Base-by-base conservation (phyloP, 1,139 yeast genomes). In the Insectozyma bohioensis region DNA sequence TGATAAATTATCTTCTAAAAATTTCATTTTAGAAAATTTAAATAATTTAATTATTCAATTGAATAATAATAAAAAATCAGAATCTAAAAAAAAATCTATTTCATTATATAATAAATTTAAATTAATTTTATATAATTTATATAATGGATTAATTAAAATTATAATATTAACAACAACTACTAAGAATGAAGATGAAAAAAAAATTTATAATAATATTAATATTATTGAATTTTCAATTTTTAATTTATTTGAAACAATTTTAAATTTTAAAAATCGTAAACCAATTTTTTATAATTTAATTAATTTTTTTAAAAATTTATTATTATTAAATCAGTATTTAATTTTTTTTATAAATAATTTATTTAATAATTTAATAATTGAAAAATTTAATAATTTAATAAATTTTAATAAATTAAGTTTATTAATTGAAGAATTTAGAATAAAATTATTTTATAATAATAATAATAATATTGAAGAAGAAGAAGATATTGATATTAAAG, bases 1-100 rank as follows among this genome's bases (percentile, higher is more conserved):
- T 4, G 49, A 43, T 2, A 59, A 56, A 40, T 39, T 67, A 11
- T 43, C 68, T 1, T 43, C 59, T 2, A 66, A 66, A 0, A 47
- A 49, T 6, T 65, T 67, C 31, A 40, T 65, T 0, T 36, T 61
- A 8, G 47, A 44, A 3, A 45, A 48, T 0, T 25, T 51, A 1
- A 34, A 51, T 8, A 31, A 33, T 21, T 35, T 39, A 28, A 21
- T 34, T 16, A 32, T n/a, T 2, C 10, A 9, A 20, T 11, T 30
- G 14, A 21, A 12, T 7, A 12, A 18, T 6, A 6, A n/a, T 11
- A 22, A 28, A 18, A 17, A 24, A 25, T 18, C 12, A 26, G 15
- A 14, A n/a, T n/a, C n/a, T n/a, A n/a, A 25, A 8, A 18, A 20
- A 12, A 13, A 12, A 14, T 12, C 15, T 15, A 18, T 7, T 13